Percentiles rank a stretch among this genome's conserved stretches.
These are phyloP conservation scores for Rhodotorula sp. DNA, from an alignment of 1,284 basidiomycete species.

Conservation along the genomic window DNA sequence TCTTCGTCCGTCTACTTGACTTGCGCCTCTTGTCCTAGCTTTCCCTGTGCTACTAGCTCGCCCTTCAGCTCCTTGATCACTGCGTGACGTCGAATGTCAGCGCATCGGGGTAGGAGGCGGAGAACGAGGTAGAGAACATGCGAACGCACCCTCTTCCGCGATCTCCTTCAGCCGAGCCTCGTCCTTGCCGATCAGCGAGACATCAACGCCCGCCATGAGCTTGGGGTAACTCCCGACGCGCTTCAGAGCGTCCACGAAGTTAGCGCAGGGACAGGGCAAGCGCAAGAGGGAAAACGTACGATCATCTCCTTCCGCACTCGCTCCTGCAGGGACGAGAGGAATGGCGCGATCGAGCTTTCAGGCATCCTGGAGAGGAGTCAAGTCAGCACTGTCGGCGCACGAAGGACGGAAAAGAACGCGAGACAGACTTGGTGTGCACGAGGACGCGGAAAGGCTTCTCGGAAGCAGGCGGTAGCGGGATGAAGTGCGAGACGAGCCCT, in stretches of 20 bases:
- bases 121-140: constrained; percentile 2
- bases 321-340: constrained; percentile 71
- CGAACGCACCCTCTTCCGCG: constrained; percentile 61
- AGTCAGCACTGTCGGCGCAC: neutral
- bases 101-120: neutral
- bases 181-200: constrained; percentile 76
- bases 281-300: constrained; percentile 52
- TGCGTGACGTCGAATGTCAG: neutral
- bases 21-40: constrained; percentile 44
- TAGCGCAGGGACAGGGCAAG: neutral
- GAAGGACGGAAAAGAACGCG: neutral
- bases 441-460: constrained; percentile 42
- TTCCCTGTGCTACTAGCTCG: constrained; percentile 52
- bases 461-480: constrained; percentile 40
- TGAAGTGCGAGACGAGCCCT: constrained; percentile 37
- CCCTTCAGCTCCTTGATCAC: constrained; percentile 54
- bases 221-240: constrained; percentile 45
- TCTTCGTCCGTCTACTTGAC: neutral
- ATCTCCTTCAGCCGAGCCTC: constrained; percentile 56
- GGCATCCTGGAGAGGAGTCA: constrained; percentile 57
- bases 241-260: constrained; percentile 59
- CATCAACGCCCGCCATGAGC: constrained; percentile 59
- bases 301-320: constrained; percentile 72
- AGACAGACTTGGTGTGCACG: constrained; percentile 40
- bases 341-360: constrained; percentile 86